Base-by-base conservation (phyloP, 352 stramenopile genomes). In the Globisporangium iwayamae region DNA sequence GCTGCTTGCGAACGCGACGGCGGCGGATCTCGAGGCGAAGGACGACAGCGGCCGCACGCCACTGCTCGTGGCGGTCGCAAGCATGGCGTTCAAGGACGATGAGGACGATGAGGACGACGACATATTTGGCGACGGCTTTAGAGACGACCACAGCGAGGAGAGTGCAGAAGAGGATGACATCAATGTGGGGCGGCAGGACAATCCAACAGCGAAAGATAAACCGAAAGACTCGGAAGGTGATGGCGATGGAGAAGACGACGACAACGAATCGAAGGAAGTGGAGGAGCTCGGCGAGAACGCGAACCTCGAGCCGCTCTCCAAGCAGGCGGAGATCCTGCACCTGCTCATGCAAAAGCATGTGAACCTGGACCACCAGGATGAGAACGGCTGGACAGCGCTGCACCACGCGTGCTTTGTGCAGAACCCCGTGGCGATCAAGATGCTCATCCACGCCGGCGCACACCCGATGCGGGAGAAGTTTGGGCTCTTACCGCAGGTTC, bases 331-430 rank as follows among this genome's bases (percentile, higher is more conserved):
- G 65, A 91, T 95, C 55, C 63, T 95, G 60, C 76, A 90, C 47
- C 45, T 93, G 53, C 70, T 95, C 46, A 72, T 95, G 46, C 70
- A 86, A 53, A 77, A 80, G 38, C 71, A 84, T 41, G 85, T 89
- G 20, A 91, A 95, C 53, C 64, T 95, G 45, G 75, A 93, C 68
- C 87, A 95, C 55, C 78, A 78, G 41, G 87, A 95, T 47, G 87
- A 95, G 57, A 91, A 93, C 56, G 80, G 83, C 18, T 92, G 87
- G 85, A 94, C 87, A 11, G 85, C 85, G 43, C 68, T 95, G 28
- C 87, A 95, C 47, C 75, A 94, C 57, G 85, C 83, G 51, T 94
- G 87, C 71, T 90, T 81, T 46, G 78, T 86, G 60, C 83, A 92
- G 67, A 92, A 87, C 60, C 67, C 82, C 2, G 70, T 86, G 13